These are phyloP conservation scores for Solanum pimpinellifolium DNA, from an alignment of 257 asterid genomes.

Conservation along the genomic window DNA sequence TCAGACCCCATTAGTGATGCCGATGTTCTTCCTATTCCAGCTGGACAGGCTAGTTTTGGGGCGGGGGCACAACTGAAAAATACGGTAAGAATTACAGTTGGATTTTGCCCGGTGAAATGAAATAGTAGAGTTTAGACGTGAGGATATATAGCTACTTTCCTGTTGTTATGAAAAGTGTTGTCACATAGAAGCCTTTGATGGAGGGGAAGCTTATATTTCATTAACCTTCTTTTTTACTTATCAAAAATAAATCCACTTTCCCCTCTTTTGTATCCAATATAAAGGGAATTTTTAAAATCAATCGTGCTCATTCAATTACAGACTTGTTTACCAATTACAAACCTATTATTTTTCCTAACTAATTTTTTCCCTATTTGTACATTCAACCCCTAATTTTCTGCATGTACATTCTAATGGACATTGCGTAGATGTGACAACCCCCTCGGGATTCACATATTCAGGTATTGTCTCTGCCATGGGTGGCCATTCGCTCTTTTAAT, in stretches of 20 bases:
- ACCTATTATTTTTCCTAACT: background rate
- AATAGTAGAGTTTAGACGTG: background rate
- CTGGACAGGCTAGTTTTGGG: conserved; percentile 74
- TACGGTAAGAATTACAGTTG: conserved; percentile 36
- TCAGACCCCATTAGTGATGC: conserved; percentile 82
- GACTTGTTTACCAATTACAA: background rate
- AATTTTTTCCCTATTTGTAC: background rate
- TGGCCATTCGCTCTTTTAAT: too few relatives aligned
- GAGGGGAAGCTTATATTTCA: background rate
- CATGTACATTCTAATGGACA: background rate
- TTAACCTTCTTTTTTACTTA: background rate
- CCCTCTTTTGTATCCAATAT: background rate
- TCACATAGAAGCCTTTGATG: background rate
- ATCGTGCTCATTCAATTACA: background rate
- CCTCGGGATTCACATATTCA: too few relatives aligned
- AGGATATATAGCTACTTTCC: background rate
- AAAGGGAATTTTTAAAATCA: background rate
- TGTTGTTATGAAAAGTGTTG: background rate
- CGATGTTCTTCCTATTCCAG: conserved; percentile 66
- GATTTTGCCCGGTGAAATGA: background rate
- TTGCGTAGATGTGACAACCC: background rate
- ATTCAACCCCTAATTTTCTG: background rate
- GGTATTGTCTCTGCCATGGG: too few relatives aligned
- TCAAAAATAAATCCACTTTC: background rate
- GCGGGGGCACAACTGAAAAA: conserved; percentile 86